Percentiles rank a stretch among this genome's conserved stretches.
phyloP scores from a whole-genome alignment of 192 early-diverging fungal species.

The Dissophora ornata region DNA sequence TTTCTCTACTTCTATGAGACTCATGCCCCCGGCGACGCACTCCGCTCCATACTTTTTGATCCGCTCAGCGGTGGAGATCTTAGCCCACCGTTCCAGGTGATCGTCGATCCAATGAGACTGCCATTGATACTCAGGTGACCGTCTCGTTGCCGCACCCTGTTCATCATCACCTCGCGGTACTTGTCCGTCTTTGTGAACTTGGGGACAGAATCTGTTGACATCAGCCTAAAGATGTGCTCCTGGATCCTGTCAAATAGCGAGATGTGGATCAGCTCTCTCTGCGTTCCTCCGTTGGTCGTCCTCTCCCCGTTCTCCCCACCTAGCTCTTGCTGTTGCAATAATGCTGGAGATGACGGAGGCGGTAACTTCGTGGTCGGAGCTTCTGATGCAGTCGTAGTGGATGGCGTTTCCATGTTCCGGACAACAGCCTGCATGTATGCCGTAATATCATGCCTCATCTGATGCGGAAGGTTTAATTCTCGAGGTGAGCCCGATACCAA shows the following conservation, averaged over 20 bases:
- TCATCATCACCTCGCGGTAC: constrained; percentile 57
- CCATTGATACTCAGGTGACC: not conserved
- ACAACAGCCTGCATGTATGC: constrained; percentile 61
- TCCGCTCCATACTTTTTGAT: not conserved
- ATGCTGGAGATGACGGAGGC: constrained; percentile 24
- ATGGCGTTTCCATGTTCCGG: constrained; percentile 34
- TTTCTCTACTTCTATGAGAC: too few species aligned
- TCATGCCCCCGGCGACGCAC: not conserved
- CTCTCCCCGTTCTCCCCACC: not conserved
- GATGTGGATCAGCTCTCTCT: constrained; percentile 37
- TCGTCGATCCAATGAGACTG: not conserved
- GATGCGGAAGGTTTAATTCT: constrained; percentile 67
- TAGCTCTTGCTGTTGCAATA: not conserved
- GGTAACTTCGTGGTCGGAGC: constrained; percentile 8
- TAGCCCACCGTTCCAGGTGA: not conserved
- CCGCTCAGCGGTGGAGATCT: not conserved
- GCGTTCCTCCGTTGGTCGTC: not conserved
- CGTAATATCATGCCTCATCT: constrained; percentile 58
- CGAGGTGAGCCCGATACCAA: constrained; percentile 55
- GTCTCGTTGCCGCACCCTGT: constrained; percentile 25
- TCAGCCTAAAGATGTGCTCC: constrained; percentile 76
- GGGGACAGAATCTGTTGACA: constrained; percentile 81
- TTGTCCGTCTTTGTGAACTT: constrained; percentile 75
- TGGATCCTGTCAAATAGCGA: constrained; percentile 69
- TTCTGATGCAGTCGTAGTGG: not conserved